A percentile compares a stretch with the other conserved stretches of the same genome.
Evolutionary conservation across 495 filamentous ascomycete genomes (phyloP).

Genomic region (Aspergillus kassunensis): DNA sequence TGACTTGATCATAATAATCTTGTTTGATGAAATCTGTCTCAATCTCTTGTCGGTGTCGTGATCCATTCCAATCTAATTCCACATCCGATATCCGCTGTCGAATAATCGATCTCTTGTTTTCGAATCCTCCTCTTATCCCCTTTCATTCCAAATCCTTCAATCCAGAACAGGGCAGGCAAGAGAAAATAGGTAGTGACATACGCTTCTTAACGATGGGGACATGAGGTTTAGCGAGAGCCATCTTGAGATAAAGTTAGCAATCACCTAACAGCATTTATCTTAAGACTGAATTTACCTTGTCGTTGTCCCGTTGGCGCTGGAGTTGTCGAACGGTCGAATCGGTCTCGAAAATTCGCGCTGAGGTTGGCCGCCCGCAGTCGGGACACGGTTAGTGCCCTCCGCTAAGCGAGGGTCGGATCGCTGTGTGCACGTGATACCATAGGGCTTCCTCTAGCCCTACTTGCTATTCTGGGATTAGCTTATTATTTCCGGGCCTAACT

Average conservation of each 20-base stretch:
- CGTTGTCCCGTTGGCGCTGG: constrained; percentile 45
- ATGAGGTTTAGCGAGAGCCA: constrained; percentile 98
- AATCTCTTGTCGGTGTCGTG: not conserved
- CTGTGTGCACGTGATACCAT: constrained; percentile 12
- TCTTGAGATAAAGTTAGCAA: constrained; percentile 47
- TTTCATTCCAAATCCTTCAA: not conserved
- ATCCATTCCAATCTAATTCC: not conserved
- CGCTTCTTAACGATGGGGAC: constrained; percentile 99
- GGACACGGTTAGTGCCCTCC: constrained; percentile 33
- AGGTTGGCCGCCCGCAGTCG: constrained; percentile 26
- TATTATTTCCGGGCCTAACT: not conserved
- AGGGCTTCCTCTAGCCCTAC: constrained; percentile 26
- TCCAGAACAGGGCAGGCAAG: not conserved
- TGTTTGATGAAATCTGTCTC: not conserved
- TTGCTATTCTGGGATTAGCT: not conserved
- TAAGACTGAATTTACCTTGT: constrained; percentile 38
- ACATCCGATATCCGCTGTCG: no score
- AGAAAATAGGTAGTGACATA: constrained; percentile 50
- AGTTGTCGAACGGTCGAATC: constrained; percentile 47
- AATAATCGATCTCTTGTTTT: not conserved
- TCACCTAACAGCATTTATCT: not conserved
- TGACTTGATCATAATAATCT: constrained; percentile 3
- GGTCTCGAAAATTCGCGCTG: constrained; percentile 41
- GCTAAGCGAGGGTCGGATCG: constrained; percentile 35
- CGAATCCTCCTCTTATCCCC: not conserved